Base-by-base conservation (phyloP, 2,329 filamentous ascomycete genomes). In the Aureobasidium namibiae region DNA sequence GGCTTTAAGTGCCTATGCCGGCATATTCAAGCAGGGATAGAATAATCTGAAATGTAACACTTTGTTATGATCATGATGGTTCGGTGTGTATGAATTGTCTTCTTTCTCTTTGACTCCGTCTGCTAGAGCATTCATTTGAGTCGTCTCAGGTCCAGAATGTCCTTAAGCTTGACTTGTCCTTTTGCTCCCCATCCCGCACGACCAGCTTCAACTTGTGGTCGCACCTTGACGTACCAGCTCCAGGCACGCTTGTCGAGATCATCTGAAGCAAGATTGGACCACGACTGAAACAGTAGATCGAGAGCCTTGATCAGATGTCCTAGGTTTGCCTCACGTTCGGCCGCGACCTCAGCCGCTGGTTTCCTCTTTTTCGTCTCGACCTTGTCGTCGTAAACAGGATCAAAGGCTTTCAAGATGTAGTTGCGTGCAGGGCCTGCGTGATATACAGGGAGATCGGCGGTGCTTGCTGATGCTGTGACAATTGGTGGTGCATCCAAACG, bases 141-240 rank as follows among this genome's bases (percentile, higher is more conserved):
- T 54, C 80, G 75, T 60, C 81, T 78, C 62, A 89, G 67, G 9
- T 78, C 78, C 63, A 92, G 69, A 41, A 95, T 89, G 64, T 84
- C 83, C 14, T 75, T 75, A 36, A 95, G 70, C 64, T 78, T 84
- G 29, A 95, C 76, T 57, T 77, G 75, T 1, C 88, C 89, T 71
- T 92, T 94, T 13, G 87, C 88, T 29, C 90, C 90, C 90, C 90
- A 95, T 1, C 91, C 90, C 21, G 84, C 82, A 49, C 83, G 82
- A 0, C 90, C 91, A 60, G 79, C 74, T 61, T 88, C 84, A 2
- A 95, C 87, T 21, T 89, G 85, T 0, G 90, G 90, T 63, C 91
- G 78, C 21, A 92, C 83, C 23, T 82, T 80, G 1, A 87, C 77
- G 72, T 95, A 95, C 90, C 90, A 95, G 11, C 76, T 76, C 89